Base-by-base conservation (phyloP, 192 early-diverging fungal genomes). In the Gamsiella multidivaricata region DNA sequence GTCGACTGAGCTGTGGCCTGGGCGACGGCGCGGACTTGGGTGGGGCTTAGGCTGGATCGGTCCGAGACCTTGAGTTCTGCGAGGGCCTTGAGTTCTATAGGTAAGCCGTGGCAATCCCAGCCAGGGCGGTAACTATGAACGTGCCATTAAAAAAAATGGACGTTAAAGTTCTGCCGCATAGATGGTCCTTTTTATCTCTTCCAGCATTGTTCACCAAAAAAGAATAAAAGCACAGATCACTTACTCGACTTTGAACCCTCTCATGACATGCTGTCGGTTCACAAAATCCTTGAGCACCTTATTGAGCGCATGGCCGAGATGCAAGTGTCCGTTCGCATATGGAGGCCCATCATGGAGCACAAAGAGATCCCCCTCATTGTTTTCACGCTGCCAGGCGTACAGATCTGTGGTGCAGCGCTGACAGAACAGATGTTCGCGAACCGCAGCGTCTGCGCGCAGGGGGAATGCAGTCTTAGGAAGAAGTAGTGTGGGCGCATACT, bases 281-380 rank as follows among this genome's bases (percentile, higher is more conserved):
- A 92, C 82, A 34, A 94, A 90, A 46, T 94, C 93, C 66, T 94
- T 94, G 23, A 93, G 75, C 46, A 94, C 83, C 73, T 92, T 93
- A 81, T 94, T 94, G 70, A 94, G 82, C 26, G 91, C 91, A 61
- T 94, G 93, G 0, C 84, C 87, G 41, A 88, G 85, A 79, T 94
- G 91, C 39, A 92, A 69, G 50, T 85, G 84, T 26, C 91, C 93
- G 70, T 94, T 92, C 32, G 91, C 93, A 69, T 94, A 94, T 22
- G 93, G 93, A 17, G 93, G 93, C 3, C 93, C 91, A 73, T 94
- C 93, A 32, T 94, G 93, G 36, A 93, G 83, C 6, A 93, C 82
- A 84, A 91, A 94, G 25, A 85, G 63, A 11, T 82, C 81, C 9
- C 87, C 86, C 2, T 83, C 58, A 42, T 89, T 89, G 82, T 91